These are phyloP conservation scores for Sanghuangporus baumii DNA, from an alignment of 1,284 basidiomycete species.

Conservation along the genomic window DNA sequence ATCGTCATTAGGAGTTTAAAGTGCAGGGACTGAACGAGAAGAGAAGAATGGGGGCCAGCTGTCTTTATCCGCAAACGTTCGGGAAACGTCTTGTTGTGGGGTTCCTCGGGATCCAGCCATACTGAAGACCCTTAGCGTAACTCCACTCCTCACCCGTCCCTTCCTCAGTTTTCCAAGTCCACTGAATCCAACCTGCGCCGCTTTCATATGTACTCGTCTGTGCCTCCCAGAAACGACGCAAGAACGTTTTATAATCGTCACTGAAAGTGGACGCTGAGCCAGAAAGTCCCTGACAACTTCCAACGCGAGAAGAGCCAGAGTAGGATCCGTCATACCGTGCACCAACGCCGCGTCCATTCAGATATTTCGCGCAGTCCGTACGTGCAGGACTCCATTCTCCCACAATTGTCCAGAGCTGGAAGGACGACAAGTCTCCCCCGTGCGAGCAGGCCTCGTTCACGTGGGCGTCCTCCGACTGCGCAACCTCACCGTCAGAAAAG, in stretches of 20 bases:
- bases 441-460: conserved; percentile 59
- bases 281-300: conserved; percentile 69
- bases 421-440: conserved; percentile 39
- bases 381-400: conserved; percentile 84
- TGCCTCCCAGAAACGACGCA: conserved; percentile 82
- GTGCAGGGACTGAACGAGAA: neutral
- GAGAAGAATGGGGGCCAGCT: neutral
- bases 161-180: conserved; percentile 50
- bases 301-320: conserved; percentile 57
- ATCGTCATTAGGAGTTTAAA: neutral
- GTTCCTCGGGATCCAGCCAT: conserved; percentile 80
- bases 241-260: conserved; percentile 74
- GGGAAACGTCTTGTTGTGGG: conserved; percentile 46
- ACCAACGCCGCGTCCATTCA: conserved; percentile 66
- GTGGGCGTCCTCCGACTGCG: conserved; percentile 52
- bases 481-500: conserved; percentile 58
- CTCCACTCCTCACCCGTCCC: conserved; percentile 74
- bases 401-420: conserved; percentile 70
- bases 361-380: conserved; percentile 83
- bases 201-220: conserved; percentile 57
- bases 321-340: conserved; percentile 77
- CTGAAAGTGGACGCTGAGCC: conserved; percentile 74
- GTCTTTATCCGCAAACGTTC: conserved; percentile 36
- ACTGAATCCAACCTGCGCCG: conserved; percentile 67
- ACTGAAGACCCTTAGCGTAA: conserved; percentile 68